A percentile compares a stretch with the other conserved stretches of the same genome.
Evolutionary conservation across 805 yeast genomes (phyloP).

Genomic region (Saccharomycopsis javanensis): DNA sequence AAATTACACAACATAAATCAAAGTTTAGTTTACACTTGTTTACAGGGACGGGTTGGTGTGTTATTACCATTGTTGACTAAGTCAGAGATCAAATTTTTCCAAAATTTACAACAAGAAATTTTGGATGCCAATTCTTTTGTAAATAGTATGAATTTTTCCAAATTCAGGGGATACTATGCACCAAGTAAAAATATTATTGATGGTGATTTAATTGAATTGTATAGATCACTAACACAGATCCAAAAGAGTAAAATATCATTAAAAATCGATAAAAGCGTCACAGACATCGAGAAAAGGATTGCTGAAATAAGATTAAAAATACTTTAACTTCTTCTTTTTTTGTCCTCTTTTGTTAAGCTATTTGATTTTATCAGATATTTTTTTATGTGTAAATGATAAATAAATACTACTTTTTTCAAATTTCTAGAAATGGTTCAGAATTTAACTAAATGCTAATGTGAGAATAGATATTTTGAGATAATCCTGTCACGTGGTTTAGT

Average conservation of each 20-base stretch:
- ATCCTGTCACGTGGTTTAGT: too few species aligned
- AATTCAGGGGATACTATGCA: slow-evolving; percentile 69
- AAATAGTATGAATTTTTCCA: slow-evolving; percentile 59
- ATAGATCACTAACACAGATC: slow-evolving; percentile 36
- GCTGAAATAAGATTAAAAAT: slow-evolving; percentile 25
- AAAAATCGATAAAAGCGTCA: slow-evolving; percentile 5
- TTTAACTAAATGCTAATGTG: too few species aligned
- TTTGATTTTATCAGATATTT: too few species aligned
- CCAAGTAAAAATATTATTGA: slow-evolving; percentile 73
- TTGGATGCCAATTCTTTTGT: slow-evolving; percentile 25
- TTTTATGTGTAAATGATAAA: too few species aligned
- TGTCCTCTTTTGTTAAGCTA: background rate
- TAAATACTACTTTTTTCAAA: too few species aligned
- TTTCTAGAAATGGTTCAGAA: too few species aligned
- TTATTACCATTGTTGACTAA: slow-evolving; percentile 56
- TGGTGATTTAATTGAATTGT: slow-evolving; percentile 76
- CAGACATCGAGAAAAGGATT: slow-evolving; percentile 43
- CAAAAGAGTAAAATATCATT: slow-evolving; percentile 22
- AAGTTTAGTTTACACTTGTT: slow-evolving; percentile 57
- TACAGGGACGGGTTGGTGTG: slow-evolving; percentile 75
- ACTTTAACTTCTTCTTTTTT: background rate
- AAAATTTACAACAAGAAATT: slow-evolving; percentile 37
- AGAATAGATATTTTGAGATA: too few species aligned
- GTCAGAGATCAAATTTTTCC: slow-evolving; percentile 52
- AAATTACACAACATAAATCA: slow-evolving; percentile 41